Conservation (phyloP, 768 basidiomycete species). For the Suillus decipiens region DNA sequence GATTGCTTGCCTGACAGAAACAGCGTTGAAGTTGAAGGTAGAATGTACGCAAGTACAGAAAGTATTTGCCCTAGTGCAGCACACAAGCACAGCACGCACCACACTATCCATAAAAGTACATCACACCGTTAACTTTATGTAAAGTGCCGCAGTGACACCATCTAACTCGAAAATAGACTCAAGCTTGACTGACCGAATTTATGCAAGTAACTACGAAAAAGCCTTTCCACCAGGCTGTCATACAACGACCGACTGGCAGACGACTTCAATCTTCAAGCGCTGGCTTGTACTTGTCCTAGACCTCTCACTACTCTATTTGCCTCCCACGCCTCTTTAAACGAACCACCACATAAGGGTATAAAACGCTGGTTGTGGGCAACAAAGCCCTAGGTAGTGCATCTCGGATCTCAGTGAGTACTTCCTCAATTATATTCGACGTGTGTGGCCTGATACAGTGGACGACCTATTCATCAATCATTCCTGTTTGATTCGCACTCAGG, state of each 20-base stretch:
- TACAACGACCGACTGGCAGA: not conserved
- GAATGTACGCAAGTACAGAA: not conserved
- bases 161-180: not conserved
- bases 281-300: not conserved
- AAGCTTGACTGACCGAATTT: not conserved
- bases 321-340: not conserved
- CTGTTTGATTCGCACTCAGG: not conserved
- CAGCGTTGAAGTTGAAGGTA: not conserved
- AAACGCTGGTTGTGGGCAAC: not conserved
- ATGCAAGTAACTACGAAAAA: not conserved
- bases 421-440: not conserved
- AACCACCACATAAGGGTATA: not conserved
- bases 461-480: not conserved
- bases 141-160: not conserved
- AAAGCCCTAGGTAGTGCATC: not conserved
- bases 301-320: not conserved
- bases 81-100: not conserved
- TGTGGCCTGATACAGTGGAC: not conserved
- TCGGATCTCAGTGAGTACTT: not conserved
- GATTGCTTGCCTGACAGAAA: not conserved
- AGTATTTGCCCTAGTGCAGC: not conserved
- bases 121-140: not conserved
- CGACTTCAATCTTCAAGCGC: not conserved
- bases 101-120: slow-evolving; percentile 5
- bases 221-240: not conserved